Percentiles rank a stretch among this genome's conserved stretches.
phyloP scores from a whole-genome alignment of 257 asterid genomes.

The Nicotiana otophora region DNA sequence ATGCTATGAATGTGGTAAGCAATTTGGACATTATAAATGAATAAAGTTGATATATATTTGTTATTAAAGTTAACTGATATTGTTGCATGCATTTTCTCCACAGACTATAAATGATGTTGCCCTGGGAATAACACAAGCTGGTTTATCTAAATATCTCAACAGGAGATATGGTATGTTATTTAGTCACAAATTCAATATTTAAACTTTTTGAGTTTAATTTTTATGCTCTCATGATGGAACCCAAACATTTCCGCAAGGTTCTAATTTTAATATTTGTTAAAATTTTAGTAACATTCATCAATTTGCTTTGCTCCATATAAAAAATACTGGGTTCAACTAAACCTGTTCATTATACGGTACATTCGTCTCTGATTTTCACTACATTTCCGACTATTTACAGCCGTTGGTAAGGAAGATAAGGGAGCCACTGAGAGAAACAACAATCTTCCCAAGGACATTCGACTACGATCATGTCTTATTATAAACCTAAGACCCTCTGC shows the following conservation, averaged over 20 bases:
- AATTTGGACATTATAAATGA: too few relatives aligned
- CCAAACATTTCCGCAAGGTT: not conserved
- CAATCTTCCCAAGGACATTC: constrained; percentile 25
- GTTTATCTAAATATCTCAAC: constrained; percentile 34
- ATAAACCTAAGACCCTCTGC: constrained; percentile 32
- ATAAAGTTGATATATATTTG: too few relatives aligned
- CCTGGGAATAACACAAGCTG: constrained; percentile 36
- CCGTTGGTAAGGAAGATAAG: constrained; percentile 15
- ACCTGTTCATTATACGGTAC: too few relatives aligned
- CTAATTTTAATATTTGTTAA: too few relatives aligned
- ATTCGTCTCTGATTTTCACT: too few relatives aligned
- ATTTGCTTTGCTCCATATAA: too few relatives aligned
- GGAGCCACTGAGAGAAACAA: constrained; percentile 19
- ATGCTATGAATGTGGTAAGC: constrained; percentile 11
- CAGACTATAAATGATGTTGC: constrained; percentile 46
- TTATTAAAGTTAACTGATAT: not conserved
- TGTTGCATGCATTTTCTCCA: not conserved
- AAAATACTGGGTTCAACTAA: too few relatives aligned
- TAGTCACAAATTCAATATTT: not conserved
- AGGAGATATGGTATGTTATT: constrained; percentile 33
- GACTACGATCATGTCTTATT: constrained; percentile 30
- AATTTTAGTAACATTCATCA: not conserved
- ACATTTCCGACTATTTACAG: not conserved
- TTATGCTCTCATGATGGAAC: not conserved
- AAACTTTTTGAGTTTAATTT: not conserved